Evolutionary conservation across 768 basidiomycete genomes (phyloP).

Genomic region (Pisolithus sp.): DNA sequence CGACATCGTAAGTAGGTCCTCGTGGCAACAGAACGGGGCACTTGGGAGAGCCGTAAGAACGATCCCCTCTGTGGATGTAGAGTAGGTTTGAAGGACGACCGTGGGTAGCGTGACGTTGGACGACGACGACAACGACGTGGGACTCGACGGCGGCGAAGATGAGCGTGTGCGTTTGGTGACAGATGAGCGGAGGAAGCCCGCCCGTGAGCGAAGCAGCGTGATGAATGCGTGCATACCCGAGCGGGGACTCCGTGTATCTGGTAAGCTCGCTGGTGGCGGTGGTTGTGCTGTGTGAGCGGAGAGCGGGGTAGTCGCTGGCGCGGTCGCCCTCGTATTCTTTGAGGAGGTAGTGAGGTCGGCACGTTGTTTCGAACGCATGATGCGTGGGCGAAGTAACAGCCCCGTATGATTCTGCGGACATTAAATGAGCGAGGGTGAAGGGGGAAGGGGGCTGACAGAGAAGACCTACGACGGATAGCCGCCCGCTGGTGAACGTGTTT

Average conservation of each 20-base stretch:
- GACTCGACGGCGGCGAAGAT: slow-evolving; percentile 8
- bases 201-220: neutral
- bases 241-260: neutral
- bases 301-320: too few species aligned
- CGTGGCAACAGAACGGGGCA: slow-evolving; percentile 68
- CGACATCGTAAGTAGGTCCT: slow-evolving; percentile 62
- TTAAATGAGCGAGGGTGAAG: too few species aligned
- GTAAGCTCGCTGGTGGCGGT: too few species aligned
- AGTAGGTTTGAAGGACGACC: slow-evolving; percentile 57
- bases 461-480: too few species aligned
- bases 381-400: too few species aligned
- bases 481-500: too few species aligned
- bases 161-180: slow-evolving; percentile 13
- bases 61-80: slow-evolving; percentile 42
- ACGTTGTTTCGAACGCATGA: too few species aligned
- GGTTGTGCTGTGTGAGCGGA: too few species aligned
- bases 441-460: too few species aligned
- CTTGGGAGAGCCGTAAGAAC: slow-evolving; percentile 55
- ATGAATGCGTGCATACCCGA: neutral
- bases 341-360: too few species aligned
- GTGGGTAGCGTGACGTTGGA: slow-evolving; percentile 20
- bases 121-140: neutral
- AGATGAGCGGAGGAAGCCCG: slow-evolving; percentile 14
- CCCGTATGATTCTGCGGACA: too few species aligned
- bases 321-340: too few species aligned